A percentile compares a stretch with the other conserved stretches of the same genome.
Conservation (phyloP, 805 yeast species). For the Ogataea nakhonphanomensis region DNA sequence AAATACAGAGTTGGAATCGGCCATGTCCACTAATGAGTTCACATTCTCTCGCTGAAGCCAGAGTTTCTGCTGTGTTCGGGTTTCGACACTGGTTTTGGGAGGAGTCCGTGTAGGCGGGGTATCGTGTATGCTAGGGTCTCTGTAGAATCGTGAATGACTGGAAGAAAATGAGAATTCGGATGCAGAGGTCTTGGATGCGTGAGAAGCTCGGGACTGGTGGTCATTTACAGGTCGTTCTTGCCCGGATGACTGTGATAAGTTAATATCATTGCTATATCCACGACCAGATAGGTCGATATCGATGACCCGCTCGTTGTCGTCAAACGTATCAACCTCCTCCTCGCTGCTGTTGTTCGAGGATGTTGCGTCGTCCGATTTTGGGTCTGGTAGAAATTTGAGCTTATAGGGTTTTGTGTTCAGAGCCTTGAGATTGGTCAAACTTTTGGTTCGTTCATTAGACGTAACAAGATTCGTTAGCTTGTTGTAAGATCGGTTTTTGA, state of each 20-base stretch:
- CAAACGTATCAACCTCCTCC: constrained; percentile 42
- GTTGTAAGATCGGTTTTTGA: constrained; percentile 16
- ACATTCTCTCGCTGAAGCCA: constrained; percentile 73
- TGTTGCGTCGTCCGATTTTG: constrained; percentile 26
- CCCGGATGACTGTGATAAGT: constrained; percentile 52
- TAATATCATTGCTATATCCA: constrained; percentile 15
- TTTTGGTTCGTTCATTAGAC: constrained; percentile 19
- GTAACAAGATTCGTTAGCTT: constrained; percentile 13
- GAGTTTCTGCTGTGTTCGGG: constrained; percentile 77
- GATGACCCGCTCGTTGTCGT: constrained; percentile 32
- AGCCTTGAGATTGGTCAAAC: constrained; percentile 28
- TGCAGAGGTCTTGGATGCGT: neutral
- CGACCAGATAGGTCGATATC: no score
- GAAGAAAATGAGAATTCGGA: neutral
- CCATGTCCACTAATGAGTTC: constrained; percentile 60
- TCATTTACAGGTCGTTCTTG: constrained; percentile 35
- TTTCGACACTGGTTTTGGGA: constrained; percentile 36
- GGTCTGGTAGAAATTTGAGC: constrained; percentile 23
- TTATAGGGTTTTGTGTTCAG: constrained; percentile 19
- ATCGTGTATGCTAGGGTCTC: constrained; percentile 6
- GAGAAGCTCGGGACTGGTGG: neutral
- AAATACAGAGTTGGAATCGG: constrained; percentile 25
- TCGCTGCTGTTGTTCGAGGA: constrained; percentile 26
- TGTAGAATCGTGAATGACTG: neutral
- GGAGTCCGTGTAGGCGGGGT: constrained; percentile 3